Percentiles rank a stretch among this genome's conserved stretches.
These are phyloP conservation scores for Termitomyces eurrhizus DNA, from an alignment of 768 basidiomycete species.

Conservation along the genomic window DNA sequence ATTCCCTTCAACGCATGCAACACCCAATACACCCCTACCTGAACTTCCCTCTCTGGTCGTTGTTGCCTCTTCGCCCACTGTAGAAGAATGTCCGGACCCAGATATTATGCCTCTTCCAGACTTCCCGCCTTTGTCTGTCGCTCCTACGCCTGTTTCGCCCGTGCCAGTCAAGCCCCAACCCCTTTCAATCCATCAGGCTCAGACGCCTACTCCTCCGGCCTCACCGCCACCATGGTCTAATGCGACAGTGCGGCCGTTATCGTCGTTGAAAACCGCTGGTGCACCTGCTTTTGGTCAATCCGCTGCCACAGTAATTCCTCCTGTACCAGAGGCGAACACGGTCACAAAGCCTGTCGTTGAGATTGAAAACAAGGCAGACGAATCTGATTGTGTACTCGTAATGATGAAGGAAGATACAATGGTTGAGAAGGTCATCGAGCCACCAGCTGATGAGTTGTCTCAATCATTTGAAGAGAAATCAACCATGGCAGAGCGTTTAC, in stretches of 20 bases:
- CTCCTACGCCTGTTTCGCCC: constrained; percentile 14
- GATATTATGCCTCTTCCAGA: constrained; percentile 39
- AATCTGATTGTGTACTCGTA: not conserved
- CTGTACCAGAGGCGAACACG: not conserved
- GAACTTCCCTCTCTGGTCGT: constrained; percentile 1
- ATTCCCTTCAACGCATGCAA: constrained; percentile 10
- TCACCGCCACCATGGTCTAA: constrained; percentile 29
- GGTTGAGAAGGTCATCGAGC: not conserved
- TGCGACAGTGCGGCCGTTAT: constrained; percentile 22
- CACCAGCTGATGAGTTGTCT: not conserved
- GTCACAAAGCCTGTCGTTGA: not conserved
- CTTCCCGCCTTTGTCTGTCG: constrained; percentile 1
- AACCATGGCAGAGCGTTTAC: not conserved
- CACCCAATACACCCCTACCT: constrained; percentile 6
- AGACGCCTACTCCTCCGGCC: constrained; percentile 42
- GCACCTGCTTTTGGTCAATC: constrained; percentile 37
- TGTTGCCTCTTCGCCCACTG: not conserved
- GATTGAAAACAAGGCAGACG: not conserved
- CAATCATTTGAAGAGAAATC: not conserved
- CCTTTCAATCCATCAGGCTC: constrained; percentile 12
- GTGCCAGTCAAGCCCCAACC: constrained; percentile 7
- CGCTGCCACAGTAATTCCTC: not conserved
- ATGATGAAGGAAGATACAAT: not conserved
- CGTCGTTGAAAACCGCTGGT: constrained; percentile 41
- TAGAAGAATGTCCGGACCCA: constrained; percentile 33